Conservation (phyloP, 2,329 filamentous ascomycete genomes). For the Penicillium sp. region DNA sequence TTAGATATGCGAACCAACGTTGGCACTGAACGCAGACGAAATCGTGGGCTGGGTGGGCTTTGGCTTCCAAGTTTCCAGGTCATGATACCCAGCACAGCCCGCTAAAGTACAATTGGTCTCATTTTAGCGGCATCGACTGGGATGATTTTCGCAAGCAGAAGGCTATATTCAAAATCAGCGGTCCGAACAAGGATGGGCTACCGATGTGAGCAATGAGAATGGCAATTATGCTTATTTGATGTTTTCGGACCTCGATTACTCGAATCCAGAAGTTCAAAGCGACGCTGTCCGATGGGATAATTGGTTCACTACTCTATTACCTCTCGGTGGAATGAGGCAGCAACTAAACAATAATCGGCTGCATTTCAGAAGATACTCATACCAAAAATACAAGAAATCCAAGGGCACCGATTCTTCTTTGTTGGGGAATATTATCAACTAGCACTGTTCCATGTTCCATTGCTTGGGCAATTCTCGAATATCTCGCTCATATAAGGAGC, state of each 20-base stretch:
- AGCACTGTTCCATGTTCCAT: conserved; percentile 68
- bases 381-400: conserved; percentile 55
- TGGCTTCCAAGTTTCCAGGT: conserved; percentile 59
- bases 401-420: conserved; percentile 63
- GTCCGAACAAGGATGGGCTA: conserved; percentile 66
- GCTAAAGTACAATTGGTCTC: conserved; percentile 68
- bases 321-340: conserved; percentile 71
- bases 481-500: conserved; percentile 61
- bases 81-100: conserved; percentile 64
- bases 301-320: conserved; percentile 68
- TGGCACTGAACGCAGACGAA: conserved; percentile 52
- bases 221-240: conserved; percentile 74
- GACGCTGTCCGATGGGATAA: conserved; percentile 71
- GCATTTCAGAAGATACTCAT: conserved; percentile 72
- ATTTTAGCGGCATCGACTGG: conserved; percentile 73
- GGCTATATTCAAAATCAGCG: conserved; percentile 69
- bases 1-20: background rate
- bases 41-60: conserved; percentile 73
- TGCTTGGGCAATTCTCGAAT: conserved; percentile 70
- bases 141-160: conserved; percentile 61
- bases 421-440: conserved; percentile 73
- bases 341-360: conserved; percentile 73
- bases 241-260: conserved; percentile 73
- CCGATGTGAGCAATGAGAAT: conserved; percentile 64
- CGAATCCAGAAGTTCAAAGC: conserved; percentile 64